Evolutionary conservation across 192 early-diverging fungal genomes (phyloP).

Genomic region (Glomus cerebriforme): DNA sequence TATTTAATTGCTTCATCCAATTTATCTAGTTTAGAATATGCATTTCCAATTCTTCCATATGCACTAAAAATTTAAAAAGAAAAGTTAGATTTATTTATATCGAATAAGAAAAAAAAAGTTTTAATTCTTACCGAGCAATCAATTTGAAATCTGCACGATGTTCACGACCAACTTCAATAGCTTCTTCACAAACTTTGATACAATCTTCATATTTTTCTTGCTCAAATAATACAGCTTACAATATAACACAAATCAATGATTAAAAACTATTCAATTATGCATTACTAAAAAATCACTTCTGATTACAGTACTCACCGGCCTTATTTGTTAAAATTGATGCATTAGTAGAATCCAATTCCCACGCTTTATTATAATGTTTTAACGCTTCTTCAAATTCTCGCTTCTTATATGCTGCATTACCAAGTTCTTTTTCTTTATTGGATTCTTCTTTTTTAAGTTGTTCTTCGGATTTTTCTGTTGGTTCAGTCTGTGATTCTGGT

Average conservation of each 20-base stretch:
- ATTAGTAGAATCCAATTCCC: conserved; percentile 86
- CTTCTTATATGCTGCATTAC: conserved; percentile 91
- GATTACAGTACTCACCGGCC: conserved; percentile 57
- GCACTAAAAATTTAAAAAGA: conserved; percentile 58
- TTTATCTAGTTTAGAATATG: conserved; percentile 81
- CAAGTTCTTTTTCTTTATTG: conserved; percentile 78
- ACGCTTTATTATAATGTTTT: conserved; percentile 88
- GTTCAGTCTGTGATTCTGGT: conserved; percentile 39
- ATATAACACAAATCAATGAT: not conserved
- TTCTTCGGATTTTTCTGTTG: conserved; percentile 58
- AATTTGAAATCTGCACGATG: conserved; percentile 91
- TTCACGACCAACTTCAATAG: conserved; percentile 90
- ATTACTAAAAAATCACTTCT: not conserved
- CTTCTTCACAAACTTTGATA: conserved; percentile 89
- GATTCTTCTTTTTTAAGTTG: conserved; percentile 67
- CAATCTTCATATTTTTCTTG: conserved; percentile 90
- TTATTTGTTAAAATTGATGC: conserved; percentile 96
- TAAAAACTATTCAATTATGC: too few relatives aligned
- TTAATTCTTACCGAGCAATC: conserved; percentile 67
- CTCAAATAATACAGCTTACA: conserved; percentile 88
- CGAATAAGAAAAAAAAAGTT: not conserved
- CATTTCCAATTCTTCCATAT: conserved; percentile 86
- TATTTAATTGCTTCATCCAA: conserved; percentile 86
- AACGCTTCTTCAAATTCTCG: conserved; percentile 88
- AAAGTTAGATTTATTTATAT: too few relatives aligned